A percentile compares a stretch with the other conserved stretches of the same genome.
These are phyloP conservation scores for Coelastrella sp. DNA, from an alignment of 139 green algal species.

Conservation along the genomic window DNA sequence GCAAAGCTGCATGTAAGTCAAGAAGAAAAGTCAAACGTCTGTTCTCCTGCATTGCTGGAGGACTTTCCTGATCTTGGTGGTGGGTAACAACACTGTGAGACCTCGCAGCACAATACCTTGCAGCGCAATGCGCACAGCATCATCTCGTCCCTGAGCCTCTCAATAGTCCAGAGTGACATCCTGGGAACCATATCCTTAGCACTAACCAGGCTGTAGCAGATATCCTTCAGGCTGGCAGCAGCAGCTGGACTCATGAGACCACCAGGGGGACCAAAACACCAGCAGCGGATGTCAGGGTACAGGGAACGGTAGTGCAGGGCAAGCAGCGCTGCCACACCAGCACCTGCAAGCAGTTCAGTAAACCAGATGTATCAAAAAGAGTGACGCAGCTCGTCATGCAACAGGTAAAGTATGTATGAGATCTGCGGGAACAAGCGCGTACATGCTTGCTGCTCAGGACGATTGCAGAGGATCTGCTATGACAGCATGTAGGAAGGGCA, in stretches of 20 bases:
- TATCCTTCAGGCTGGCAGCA: conserved; percentile 36
- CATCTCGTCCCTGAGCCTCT: conserved; percentile 59
- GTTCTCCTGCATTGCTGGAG: neutral
- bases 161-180: conserved; percentile 53
- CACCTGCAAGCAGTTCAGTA: conserved; percentile 37
- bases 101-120: conserved; percentile 37
- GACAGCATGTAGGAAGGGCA: too few species aligned
- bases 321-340: conserved; percentile 50
- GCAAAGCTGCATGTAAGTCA: too few species aligned
- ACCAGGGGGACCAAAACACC: conserved; percentile 57
- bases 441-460: too few species aligned
- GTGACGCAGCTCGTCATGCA: neutral
- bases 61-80: too few species aligned
- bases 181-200: conserved; percentile 63
- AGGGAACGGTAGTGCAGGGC: conserved; percentile 48
- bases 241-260: conserved; percentile 58
- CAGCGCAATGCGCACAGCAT: conserved; percentile 47
- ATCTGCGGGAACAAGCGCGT: too few species aligned
- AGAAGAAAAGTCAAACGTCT: too few species aligned
- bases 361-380: neutral
- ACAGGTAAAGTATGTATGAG: too few species aligned
- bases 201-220: conserved; percentile 35
- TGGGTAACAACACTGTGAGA: too few species aligned
- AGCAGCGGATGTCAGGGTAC: conserved; percentile 5
- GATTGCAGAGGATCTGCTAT: too few species aligned